These are phyloP conservation scores for Salix arbutifolia DNA, from an alignment of 345 rosid genomes.

Conservation along the genomic window DNA sequence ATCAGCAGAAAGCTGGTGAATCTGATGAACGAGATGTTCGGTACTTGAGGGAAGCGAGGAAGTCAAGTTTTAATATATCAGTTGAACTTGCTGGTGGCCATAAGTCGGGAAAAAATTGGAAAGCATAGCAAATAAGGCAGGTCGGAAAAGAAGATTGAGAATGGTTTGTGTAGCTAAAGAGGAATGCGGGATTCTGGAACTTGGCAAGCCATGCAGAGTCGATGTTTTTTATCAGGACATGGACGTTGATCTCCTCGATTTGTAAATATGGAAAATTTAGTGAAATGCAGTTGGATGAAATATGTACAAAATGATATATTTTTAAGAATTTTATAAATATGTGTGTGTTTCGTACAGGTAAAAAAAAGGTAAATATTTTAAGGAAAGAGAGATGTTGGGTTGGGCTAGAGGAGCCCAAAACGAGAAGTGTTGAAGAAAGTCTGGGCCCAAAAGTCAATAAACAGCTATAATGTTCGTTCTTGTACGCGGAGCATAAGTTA, in stretches of 20 bases:
- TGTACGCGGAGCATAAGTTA: not conserved
- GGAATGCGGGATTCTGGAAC: not conserved
- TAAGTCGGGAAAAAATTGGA: not conserved
- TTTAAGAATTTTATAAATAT: too few relatives aligned
- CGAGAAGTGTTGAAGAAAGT: not conserved
- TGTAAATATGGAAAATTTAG: not conserved
- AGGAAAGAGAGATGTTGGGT: not conserved
- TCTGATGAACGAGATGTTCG: constrained; percentile 85
- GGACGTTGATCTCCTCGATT: not conserved
- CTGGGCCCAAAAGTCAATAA: not conserved
- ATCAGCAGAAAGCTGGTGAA: constrained; percentile 72
- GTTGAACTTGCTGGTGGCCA: constrained; percentile 69
- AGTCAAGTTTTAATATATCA: constrained; percentile 56
- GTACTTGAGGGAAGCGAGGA: constrained; percentile 80
- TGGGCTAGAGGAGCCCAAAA: not conserved
- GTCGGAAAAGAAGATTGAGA: not conserved
- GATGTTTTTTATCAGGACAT: not conserved
- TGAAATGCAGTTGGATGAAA: not conserved
- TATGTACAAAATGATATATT: not conserved
- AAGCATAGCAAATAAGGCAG: not conserved
- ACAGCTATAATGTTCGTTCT: not conserved
- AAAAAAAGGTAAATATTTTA: too few relatives aligned
- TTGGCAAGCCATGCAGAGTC: not conserved
- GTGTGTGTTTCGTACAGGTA: too few relatives aligned
- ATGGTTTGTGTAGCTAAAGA: not conserved